phyloP scores from a whole-genome alignment of 768 basidiomycete species.

The Tephrocybe sp. region DNA sequence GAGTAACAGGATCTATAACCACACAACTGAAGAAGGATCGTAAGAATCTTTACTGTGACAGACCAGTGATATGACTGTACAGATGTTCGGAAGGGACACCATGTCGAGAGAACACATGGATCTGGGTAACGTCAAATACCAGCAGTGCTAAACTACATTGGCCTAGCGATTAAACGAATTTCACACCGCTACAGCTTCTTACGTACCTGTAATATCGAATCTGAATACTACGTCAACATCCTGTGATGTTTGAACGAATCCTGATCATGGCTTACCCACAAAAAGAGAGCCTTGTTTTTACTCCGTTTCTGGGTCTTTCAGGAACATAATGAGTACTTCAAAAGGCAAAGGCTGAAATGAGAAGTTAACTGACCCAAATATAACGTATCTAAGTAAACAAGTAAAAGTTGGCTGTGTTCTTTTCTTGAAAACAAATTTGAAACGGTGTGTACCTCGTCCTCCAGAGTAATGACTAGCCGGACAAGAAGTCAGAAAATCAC shows the following conservation, averaged over 20 bases:
- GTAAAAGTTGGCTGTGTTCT: too few species aligned
- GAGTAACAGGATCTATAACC: constrained; percentile 40
- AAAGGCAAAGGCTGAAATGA: background rate
- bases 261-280: constrained; percentile 30
- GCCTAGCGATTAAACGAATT: background rate
- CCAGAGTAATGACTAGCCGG: constrained; percentile 27
- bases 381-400: constrained; percentile 36
- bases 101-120: constrained; percentile 38
- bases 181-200: background rate
- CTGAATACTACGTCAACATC: constrained; percentile 21
- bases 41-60: too few species aligned
- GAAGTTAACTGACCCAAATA: constrained; percentile 36
- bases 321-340: background rate
- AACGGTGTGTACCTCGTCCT: constrained; percentile 28
- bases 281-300: constrained; percentile 37
- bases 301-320: constrained; percentile 31
- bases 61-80: too few species aligned
- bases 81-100: constrained; percentile 32
- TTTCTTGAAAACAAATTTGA: too few species aligned
- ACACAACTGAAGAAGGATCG: constrained; percentile 38
- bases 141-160: constrained; percentile 35
- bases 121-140: constrained; percentile 43
- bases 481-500: background rate
- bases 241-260: background rate
- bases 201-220: constrained; percentile 38